Evolutionary conservation across 352 stramenopile genomes (phyloP).

Genomic region (Bremia lactucae): DNA sequence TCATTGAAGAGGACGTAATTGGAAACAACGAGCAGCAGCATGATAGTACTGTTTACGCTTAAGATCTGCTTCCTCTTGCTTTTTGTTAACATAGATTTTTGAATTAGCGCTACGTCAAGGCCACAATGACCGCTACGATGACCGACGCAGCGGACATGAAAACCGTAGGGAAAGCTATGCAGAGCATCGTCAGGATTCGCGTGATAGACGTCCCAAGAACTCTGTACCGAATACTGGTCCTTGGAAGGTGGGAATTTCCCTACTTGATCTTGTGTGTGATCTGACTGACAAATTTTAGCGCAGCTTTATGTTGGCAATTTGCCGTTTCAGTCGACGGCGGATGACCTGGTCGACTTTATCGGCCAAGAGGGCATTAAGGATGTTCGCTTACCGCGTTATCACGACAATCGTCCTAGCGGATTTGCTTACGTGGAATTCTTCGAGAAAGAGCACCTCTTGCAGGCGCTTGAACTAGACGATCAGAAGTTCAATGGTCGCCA

Average conservation of each 20-base stretch:
- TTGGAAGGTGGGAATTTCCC: conserved; percentile 80
- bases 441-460: conserved; percentile 50
- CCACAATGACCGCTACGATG: conserved; percentile 5
- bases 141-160: conserved; percentile 19
- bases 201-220: conserved; percentile 55
- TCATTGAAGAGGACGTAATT: conserved; percentile 33
- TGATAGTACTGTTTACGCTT: conserved; percentile 12
- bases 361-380: conserved; percentile 44
- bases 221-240: conserved; percentile 62
- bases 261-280: background rate
- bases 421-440: conserved; percentile 82
- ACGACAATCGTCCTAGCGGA: conserved; percentile 58
- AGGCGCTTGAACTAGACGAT: conserved; percentile 55
- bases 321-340: conserved; percentile 51
- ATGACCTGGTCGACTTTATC: conserved; percentile 67
- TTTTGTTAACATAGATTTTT: no score
- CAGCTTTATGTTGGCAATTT: conserved; percentile 79
- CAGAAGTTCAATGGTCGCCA: conserved; percentile 23
- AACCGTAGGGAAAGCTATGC: conserved; percentile 19
- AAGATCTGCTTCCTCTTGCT: conserved; percentile 1
- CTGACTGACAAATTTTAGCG: background rate
- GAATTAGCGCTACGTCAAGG: conserved; percentile 5
- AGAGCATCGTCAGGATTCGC: conserved; percentile 33
- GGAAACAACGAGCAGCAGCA: conserved; percentile 19
- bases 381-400: conserved; percentile 63